phyloP scores from a whole-genome alignment of 225 moss, liverwort and hornwort species.

The Bryum argenteum region DNA sequence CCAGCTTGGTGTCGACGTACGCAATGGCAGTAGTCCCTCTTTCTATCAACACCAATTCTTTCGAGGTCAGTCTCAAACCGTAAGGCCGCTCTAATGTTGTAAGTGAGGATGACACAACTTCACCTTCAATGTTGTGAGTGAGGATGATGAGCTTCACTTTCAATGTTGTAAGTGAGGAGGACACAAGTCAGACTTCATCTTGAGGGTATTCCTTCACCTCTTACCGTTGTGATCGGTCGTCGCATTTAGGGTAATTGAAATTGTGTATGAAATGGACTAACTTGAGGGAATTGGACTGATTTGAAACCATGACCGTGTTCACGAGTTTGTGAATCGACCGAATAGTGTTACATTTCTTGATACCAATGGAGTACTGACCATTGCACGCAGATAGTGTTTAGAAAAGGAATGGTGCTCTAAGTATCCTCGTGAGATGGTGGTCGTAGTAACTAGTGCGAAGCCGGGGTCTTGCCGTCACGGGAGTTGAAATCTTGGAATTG shows the following conservation, averaged over 20 bases:
- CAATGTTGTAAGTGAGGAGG: no score
- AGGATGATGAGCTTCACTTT: background rate
- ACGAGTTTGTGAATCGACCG: background rate
- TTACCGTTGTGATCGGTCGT: background rate
- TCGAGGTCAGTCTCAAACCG: conserved; percentile 46
- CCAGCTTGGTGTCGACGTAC: conserved; percentile 41
- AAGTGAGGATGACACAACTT: background rate
- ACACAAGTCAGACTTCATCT: background rate
- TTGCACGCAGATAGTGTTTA: conserved; percentile 28
- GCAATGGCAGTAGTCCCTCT: conserved; percentile 53
- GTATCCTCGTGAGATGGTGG: conserved; percentile 34
- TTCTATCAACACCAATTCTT: conserved; percentile 75
- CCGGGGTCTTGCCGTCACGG: conserved; percentile 43
- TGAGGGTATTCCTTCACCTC: background rate
- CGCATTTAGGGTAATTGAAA: conserved; percentile 10
- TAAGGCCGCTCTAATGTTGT: background rate
- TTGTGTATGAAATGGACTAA: no score
- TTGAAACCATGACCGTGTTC: conserved; percentile 1
- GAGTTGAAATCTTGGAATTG: conserved; percentile 73
- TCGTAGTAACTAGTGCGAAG: conserved; percentile 22
- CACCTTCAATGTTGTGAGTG: no score
- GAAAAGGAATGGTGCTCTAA: conserved; percentile 30
- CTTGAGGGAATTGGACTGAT: no score
- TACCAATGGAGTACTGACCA: conserved; percentile 37
- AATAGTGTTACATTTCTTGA: conserved; percentile 34